Base-by-base conservation (phyloP, 2,329 filamentous ascomycete genomes). In the Sporothrix globosa region DNA sequence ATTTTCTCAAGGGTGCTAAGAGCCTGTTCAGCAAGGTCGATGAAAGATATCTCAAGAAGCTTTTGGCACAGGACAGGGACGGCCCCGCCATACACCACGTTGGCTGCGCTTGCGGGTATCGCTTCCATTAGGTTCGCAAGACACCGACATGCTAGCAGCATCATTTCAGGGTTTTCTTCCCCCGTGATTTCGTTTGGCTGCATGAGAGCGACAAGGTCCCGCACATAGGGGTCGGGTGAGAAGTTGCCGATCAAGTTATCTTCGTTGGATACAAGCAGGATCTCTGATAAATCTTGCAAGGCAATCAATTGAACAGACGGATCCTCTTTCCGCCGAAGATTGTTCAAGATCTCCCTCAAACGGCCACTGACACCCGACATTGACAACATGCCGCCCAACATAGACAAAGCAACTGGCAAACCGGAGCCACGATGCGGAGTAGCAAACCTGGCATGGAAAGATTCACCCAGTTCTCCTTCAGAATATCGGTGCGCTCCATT, bases 41-140 rank as follows among this genome's bases (percentile, higher is more conserved):
- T 99, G 79, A 95, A 99, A 73, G 95, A 91, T 60, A 98, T 98
- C 80, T 98, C 94, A 72, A 98, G 85, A 41, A 99, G 85, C 81
- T 98, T 99, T 77, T 95, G 92, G 81, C 96, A 98, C 34, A 99
- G 83, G 14, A 99, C 90, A 2, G 96, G 94, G 5, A 99, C 96
- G 46, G 96, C 96, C 66, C 93, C 93, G n/a, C 94, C 95, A 78
- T 98, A 98, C 4, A 98, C 96, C 17, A 99, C 93, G 78, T 97
- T 97, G 14, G 93, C 92, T 65, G 96, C 96, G 70, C 95, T 95
- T 46, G 93, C 90, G 24, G 96, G 94, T 41, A 99, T 83, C 34
- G 95, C 96, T 79, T 99, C 96, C 96, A 99, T 99, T 69, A 99
- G 81, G 78, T 99, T 98, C 72, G 96, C 96, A 76, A 99, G 87